phyloP scores from a whole-genome alignment of 2,329 filamentous ascomycete species.

The Didymella pinodella region DNA sequence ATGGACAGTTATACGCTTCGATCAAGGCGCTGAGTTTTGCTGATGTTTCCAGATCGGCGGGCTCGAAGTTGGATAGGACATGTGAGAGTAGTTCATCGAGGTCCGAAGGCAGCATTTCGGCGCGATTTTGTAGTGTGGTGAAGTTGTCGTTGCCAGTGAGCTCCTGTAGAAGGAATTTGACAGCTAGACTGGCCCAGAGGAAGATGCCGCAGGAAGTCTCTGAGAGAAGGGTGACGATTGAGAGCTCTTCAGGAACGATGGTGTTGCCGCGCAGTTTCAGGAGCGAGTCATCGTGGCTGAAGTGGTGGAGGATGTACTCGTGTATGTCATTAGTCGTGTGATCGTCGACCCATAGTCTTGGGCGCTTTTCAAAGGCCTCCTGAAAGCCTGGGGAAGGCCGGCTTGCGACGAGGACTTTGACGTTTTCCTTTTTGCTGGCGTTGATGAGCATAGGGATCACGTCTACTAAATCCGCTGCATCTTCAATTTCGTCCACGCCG shows the following conservation, averaged over 20 bases:
- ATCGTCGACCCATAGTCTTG: slow-evolving; percentile 34
- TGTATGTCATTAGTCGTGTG: slow-evolving; percentile 33
- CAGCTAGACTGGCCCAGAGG: slow-evolving; percentile 39
- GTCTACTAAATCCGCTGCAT: slow-evolving; percentile 33
- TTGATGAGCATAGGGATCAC: slow-evolving; percentile 24
- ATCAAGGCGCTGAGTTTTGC: slow-evolving; percentile 36
- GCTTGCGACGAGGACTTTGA: slow-evolving; percentile 46
- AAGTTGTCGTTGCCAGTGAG: slow-evolving; percentile 34
- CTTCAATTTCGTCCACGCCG: slow-evolving; percentile 43
- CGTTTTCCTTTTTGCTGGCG: slow-evolving; percentile 35
- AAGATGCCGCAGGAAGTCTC: slow-evolving; percentile 40
- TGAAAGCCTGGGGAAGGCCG: slow-evolving; percentile 33
- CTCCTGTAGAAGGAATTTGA: slow-evolving; percentile 33
- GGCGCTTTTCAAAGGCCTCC: slow-evolving; percentile 33
- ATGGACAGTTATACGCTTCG: slow-evolving; percentile 32
- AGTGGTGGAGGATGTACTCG: slow-evolving; percentile 26
- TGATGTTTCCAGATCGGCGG: slow-evolving; percentile 28
- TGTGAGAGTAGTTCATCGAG: slow-evolving; percentile 37
- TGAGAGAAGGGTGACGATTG: slow-evolving; percentile 31
- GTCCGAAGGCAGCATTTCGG: slow-evolving; percentile 35
- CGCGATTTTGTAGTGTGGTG: slow-evolving; percentile 31
- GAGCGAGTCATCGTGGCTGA: slow-evolving; percentile 31
- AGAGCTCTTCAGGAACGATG: slow-evolving; percentile 32
- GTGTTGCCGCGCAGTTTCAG: slow-evolving; percentile 33
- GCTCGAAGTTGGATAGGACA: slow-evolving; percentile 35